Percentiles rank a stretch among this genome's conserved stretches.
These are phyloP conservation scores for Neophaeococcomyces mojaviensis DNA, from an alignment of 2,329 filamentous ascomycete genomes.

Conservation along the genomic window DNA sequence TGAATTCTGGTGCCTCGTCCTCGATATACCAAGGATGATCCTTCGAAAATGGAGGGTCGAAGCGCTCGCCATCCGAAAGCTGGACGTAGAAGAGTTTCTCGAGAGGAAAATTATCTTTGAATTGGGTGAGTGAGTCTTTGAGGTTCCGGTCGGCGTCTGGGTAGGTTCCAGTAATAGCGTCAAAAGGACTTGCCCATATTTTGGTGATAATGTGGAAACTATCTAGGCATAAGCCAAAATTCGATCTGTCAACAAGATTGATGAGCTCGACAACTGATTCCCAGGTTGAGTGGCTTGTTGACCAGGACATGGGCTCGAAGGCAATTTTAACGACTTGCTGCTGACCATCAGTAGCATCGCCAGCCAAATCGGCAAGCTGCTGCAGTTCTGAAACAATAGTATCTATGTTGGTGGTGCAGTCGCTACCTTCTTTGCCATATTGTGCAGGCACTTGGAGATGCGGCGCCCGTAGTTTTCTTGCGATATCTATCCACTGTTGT, in stretches of 20 bases:
- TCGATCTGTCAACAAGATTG: slow-evolving; percentile 25
- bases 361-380: slow-evolving; percentile 26
- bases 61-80: slow-evolving; percentile 30
- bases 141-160: slow-evolving; percentile 13
- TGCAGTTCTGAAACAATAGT: slow-evolving; percentile 27
- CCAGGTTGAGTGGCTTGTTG: slow-evolving; percentile 28
- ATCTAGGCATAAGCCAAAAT: slow-evolving; percentile 34
- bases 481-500: slow-evolving; percentile 27
- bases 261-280: slow-evolving; percentile 26
- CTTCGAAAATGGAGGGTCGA: slow-evolving; percentile 27
- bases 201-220: slow-evolving; percentile 30
- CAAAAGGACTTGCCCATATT: slow-evolving; percentile 28
- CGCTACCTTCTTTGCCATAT: slow-evolving; percentile 22
- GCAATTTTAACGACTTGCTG: slow-evolving; percentile 19
- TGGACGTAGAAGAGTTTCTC: slow-evolving; percentile 32
- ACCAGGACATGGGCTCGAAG: slow-evolving; percentile 31
- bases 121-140: slow-evolving; percentile 22
- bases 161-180: slow-evolving; percentile 19
- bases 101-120: slow-evolving; percentile 10
- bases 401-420: slow-evolving; percentile 18
- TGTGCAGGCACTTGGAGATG: slow-evolving; percentile 30
- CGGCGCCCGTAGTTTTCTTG: slow-evolving; percentile 21
- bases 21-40: slow-evolving; percentile 25
- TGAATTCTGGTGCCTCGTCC: slow-evolving; percentile 9
- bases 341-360: slow-evolving; percentile 19